Evolutionary conservation across 2,329 filamentous ascomycete genomes (phyloP).

Genomic region (Hypoxylon sp.): DNA sequence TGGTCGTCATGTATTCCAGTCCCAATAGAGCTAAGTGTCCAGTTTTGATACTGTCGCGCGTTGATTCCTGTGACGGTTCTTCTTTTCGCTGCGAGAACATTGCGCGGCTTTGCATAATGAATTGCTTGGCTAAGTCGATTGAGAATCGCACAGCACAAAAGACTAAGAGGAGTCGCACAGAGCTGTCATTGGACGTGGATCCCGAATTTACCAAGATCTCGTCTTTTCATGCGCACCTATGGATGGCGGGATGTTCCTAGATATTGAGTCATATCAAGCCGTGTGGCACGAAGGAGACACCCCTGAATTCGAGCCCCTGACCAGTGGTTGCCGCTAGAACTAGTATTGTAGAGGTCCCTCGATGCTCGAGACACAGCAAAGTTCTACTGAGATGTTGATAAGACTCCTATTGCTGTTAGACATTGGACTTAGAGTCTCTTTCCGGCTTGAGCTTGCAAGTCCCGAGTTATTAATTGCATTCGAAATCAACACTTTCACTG

Average conservation of each 20-base stretch:
- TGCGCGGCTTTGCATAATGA: conserved; percentile 30
- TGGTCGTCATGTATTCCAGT: not conserved
- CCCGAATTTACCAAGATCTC: conserved; percentile 28
- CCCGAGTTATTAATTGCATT: not conserved
- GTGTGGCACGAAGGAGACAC: not conserved
- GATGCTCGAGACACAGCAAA: not conserved
- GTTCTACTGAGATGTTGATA: not conserved
- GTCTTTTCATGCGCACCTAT: conserved; percentile 14
- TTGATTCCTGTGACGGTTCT: not conserved
- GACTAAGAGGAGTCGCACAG: conserved; percentile 12
- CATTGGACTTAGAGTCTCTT: not conserved
- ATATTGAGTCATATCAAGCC: not conserved
- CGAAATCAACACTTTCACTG: not conserved
- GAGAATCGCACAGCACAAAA: not conserved
- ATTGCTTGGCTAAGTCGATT: conserved; percentile 23
- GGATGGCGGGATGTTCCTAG: not conserved
- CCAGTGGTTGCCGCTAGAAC: not conserved
- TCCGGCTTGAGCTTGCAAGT: not conserved
- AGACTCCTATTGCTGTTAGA: not conserved
- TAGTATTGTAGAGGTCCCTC: not conserved
- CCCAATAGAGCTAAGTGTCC: not conserved
- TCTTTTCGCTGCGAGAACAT: conserved; percentile 13
- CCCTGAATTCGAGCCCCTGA: not conserved
- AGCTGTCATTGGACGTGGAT: conserved; percentile 15
- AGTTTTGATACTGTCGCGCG: not conserved